Base-by-base conservation (phyloP, 352 stramenopile genomes). In the Phytophthora tentaculata region DNA sequence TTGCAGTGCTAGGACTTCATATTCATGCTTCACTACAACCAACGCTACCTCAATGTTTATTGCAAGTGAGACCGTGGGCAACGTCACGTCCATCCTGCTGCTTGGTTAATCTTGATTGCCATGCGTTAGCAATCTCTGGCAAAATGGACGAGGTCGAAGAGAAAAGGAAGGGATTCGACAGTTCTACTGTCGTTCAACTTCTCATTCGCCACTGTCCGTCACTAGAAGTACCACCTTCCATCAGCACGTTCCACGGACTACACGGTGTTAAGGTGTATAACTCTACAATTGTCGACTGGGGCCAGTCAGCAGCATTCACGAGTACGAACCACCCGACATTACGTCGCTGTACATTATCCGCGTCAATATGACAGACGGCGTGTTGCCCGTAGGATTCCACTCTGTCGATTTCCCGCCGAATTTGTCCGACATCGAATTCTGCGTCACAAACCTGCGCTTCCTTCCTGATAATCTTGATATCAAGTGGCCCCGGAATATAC, bases 381-480 rank as follows among this genome's bases (percentile, higher is more conserved):
- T 52, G 10, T 17, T 50, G n/a, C 39, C 58, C 9, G 37, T 5
- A 1, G 52, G 20, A 70, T 87, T 48, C 61, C 47, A 79, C 9
- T 78, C 68, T 3, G 7, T 22, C 3, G 54, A 81, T 22, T 83
- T 85, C 20, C 77, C 77, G 0, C 24, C 55, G 1, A 50, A 44
- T 10, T 19, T 87, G 1, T 32, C 44, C 5, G 76, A 85, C 35
- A 56, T 88, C 28, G 71, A 84, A 48, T 67, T 90, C 29, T 74
- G 62, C 3, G 65, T 69, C 1, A 76, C 77, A 3, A 87, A 85
- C 29, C 48, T 84, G 1, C 56, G 49, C 0, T 10, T 20, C 1
- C 17, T 88, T 3, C 75, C 81, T 0, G 59, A 73, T 19, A 52
- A 82, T 53, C 35, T 88, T 9, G 56, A 73, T 45, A 20, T 57